Base-by-base conservation (phyloP, 257 asterid genomes). In the Buddleja alternifolia region DNA sequence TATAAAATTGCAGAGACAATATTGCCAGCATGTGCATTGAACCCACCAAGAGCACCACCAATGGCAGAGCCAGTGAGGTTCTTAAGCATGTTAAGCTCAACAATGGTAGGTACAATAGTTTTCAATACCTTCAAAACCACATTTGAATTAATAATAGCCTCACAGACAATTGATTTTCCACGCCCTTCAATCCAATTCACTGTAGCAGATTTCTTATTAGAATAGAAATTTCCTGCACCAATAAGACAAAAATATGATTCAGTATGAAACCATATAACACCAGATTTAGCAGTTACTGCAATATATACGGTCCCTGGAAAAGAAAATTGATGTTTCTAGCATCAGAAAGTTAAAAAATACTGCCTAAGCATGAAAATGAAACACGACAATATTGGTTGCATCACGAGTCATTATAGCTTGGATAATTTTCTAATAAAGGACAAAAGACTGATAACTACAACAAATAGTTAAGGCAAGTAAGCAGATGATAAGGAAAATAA, bases 181-280 rank as follows among this genome's bases (percentile, higher is more conserved):
- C 95, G 90, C 70, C 97, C 98, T 78, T 90, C 93, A 15, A 93
- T 90, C 97, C 98, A 93, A 71, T 93, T 93, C 6, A 93, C 83
- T 6, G 97, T 97, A 7, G 97, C 85, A 14, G 98, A 95, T 76
- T 93, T 93, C 84, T 93, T 93, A 79, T 93, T 97, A 1, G 96
- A 90, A 77, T 97, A 93, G 73, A 83, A 90, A 48, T 93, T 90
- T 57, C 98, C 97, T 93, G 64, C 69, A 75, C 61, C 76, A 29
- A 5, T 12, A 70, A 60, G 55, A 42, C 73, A 73, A 70, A 29
- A 52, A 23, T 48, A 37, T 8, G 45, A 21, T 29, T 55, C 25
- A n/a, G 56, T 4, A 21, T 9, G 40, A 20, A 48, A 64, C 39
- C 9, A 10, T 4, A 51, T 29, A 34, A n/a, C 1, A 54, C 19